These are phyloP conservation scores for Nematodospora anomalae DNA, from an alignment of 1,139 yeast species.

Conservation along the genomic window DNA sequence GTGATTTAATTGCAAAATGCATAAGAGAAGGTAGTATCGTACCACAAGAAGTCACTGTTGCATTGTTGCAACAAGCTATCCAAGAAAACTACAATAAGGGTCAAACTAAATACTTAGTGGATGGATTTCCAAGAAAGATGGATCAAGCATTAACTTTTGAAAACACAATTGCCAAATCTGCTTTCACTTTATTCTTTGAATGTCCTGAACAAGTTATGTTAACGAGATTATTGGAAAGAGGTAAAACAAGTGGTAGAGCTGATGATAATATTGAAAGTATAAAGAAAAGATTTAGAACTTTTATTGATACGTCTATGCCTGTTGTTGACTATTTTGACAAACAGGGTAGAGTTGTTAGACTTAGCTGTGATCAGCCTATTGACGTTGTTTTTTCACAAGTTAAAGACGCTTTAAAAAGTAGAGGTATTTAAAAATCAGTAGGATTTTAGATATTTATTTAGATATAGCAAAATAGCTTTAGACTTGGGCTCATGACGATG, in stretches of 20 bases:
- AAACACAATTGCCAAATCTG: conserved; percentile 69
- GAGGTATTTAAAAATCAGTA: conserved; percentile 28
- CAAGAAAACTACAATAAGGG: conserved; percentile 53
- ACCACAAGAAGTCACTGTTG: conserved; percentile 93
- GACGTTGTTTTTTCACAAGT: conserved; percentile 78
- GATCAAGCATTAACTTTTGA: conserved; percentile 95
- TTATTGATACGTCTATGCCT: conserved; percentile 90
- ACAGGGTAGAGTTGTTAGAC: conserved; percentile 74
- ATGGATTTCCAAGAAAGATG: conserved; percentile 98
- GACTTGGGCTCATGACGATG: too few species aligned
- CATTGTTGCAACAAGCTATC: conserved; percentile 79
- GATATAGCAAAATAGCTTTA: background rate
- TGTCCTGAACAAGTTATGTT: conserved; percentile 93
- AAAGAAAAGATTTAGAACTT: conserved; percentile 82
- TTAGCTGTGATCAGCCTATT: conserved; percentile 76
- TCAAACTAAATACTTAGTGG: conserved; percentile 65
- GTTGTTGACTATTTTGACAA: conserved; percentile 82
- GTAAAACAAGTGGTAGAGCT: conserved; percentile 89
- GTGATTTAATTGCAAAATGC: conserved; percentile 78
- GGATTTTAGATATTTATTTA: background rate
- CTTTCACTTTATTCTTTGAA: conserved; percentile 85
- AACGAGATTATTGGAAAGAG: conserved; percentile 80
- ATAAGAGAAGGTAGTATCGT: conserved; percentile 90
- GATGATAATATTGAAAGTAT: conserved; percentile 94
- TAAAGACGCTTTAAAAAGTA: conserved; percentile 54